A percentile compares a stretch with the other conserved stretches of the same genome.
Evolutionary conservation across 2,329 filamentous ascomycete genomes (phyloP).

Genomic region (Alternaria panax): DNA sequence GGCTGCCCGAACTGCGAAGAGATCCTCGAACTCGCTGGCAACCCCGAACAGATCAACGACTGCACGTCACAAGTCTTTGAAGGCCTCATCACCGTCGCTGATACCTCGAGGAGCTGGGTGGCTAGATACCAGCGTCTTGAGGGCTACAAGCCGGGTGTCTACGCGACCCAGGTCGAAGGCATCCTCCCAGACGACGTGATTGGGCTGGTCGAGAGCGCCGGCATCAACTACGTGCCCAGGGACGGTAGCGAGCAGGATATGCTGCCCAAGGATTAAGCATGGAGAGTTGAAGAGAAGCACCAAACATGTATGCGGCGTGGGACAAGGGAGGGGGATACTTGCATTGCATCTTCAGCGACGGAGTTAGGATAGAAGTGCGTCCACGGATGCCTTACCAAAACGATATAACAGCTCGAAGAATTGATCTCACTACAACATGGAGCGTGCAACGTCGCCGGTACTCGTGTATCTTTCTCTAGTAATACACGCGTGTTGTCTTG

Average conservation of each 20-base stretch:
- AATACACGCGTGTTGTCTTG: not conserved
- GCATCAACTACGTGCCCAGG: constrained; percentile 66
- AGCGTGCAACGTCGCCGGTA: not conserved
- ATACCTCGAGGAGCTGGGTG: constrained; percentile 89
- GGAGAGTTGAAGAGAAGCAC: not conserved
- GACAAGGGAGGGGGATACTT: not conserved
- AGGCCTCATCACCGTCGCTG: constrained; percentile 82
- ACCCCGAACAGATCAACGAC: constrained; percentile 81
- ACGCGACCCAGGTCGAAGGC: constrained; percentile 93
- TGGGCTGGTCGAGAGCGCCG: constrained; percentile 63
- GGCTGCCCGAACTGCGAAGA: constrained; percentile 98
- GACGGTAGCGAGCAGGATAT: constrained; percentile 50
- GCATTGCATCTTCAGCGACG: constrained; percentile 34
- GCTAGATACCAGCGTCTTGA: constrained; percentile 96
- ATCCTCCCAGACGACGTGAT: constrained; percentile 68
- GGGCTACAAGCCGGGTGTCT: constrained; percentile 85
- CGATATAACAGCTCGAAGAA: constrained; percentile 1
- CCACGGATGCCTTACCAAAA: not conserved
- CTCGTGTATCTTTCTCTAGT: not conserved
- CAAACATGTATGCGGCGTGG: not conserved
- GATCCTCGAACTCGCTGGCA: constrained; percentile 82
- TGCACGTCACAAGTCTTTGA: constrained; percentile 98
- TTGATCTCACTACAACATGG: not conserved
- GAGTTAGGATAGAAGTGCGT: constrained; percentile 30
- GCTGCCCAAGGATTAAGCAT: constrained; percentile 39